phyloP scores from a whole-genome alignment of 805 yeast genomes.

The Brettanomyces sp. region DNA sequence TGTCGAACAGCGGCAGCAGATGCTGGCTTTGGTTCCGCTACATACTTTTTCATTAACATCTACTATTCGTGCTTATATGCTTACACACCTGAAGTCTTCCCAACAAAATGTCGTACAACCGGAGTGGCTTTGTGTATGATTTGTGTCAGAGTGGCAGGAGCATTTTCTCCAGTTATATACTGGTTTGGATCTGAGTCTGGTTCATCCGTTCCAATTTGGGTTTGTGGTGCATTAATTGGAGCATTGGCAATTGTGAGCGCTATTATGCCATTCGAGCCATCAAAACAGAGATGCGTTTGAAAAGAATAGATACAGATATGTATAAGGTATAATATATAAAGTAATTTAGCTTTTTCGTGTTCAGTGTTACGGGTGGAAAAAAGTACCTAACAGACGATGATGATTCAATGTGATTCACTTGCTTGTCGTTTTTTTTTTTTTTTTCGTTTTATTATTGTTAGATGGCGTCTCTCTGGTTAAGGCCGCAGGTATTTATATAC shows the following conservation, averaged over 20 bases:
- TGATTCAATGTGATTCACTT: too few species aligned
- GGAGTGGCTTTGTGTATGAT: conserved; percentile 55
- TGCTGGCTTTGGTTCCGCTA: conserved; percentile 39
- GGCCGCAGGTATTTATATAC: too few species aligned
- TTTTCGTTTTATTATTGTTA: background rate
- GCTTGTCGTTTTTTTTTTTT: background rate
- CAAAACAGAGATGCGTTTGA: conserved; percentile 27
- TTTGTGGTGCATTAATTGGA: conserved; percentile 48
- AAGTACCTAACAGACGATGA: too few species aligned
- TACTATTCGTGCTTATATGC: conserved; percentile 56
- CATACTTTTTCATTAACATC: conserved; percentile 38
- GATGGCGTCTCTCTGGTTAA: too few species aligned
- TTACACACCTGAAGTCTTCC: conserved; percentile 58
- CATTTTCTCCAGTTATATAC: conserved; percentile 48
- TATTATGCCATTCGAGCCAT: conserved; percentile 43
- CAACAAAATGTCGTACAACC: conserved; percentile 43
- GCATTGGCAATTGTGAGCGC: conserved; percentile 34
- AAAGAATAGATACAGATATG: background rate
- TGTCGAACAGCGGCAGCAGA: conserved; percentile 46
- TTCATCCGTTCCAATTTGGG: conserved; percentile 53
- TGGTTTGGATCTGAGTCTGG: conserved; percentile 38
- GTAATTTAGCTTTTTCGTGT: too few species aligned
- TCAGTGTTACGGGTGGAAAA: too few species aligned
- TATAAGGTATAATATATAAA: too few species aligned
- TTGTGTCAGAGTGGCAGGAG: conserved; percentile 42